Base-by-base conservation (phyloP, 306 rosid genomes). In the Crotalaria pallida region DNA sequence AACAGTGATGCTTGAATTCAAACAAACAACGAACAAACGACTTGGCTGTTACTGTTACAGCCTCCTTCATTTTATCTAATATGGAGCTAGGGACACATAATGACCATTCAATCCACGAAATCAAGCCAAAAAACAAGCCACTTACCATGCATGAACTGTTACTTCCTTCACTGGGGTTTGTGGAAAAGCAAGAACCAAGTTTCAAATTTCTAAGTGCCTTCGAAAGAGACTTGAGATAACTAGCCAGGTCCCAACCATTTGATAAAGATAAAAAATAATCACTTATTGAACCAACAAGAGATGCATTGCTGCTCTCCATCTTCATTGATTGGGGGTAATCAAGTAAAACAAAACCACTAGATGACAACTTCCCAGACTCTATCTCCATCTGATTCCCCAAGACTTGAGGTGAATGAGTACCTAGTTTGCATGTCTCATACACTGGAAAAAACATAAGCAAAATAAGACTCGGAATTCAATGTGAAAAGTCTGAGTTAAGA, bases 251-350 rank as follows among this genome's bases (percentile, higher is more conserved):
- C 98, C 97, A 94, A 41, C 98, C 98, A 72, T 90, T 94, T 8
- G 97, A 94, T 51, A 94, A 85, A 23, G 98, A 88, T 43, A 90
- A 92, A 84, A 94, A 90, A 73, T 87, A 94, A 78, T 94, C 98
- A 69, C 98, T 94, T 76, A 90, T 82, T 58, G 98, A 94, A 67
- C 98, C 96, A 69, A 94, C 96, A 76, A 94, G 88, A 62, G 98
- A 94, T 56, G 98, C 88, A 78, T 89, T 87, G 65, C 90, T 85
- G 82, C 98, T 90, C 78, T 94, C 98, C 66, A 90, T 90, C 80
- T 92, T 88, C 94, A 94, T 90, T 60, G 96, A 90, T 78, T 94
- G 98, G 61, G 98, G 98, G 77, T 92, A 94, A 83, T 94, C 98
- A 57, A 94, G 96, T 72, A 94, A 83, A 79, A 90, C 88, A 68